Evolutionary conservation across 2,329 filamentous ascomycete species (phyloP).

Genomic region (Knufia fluminis): DNA sequence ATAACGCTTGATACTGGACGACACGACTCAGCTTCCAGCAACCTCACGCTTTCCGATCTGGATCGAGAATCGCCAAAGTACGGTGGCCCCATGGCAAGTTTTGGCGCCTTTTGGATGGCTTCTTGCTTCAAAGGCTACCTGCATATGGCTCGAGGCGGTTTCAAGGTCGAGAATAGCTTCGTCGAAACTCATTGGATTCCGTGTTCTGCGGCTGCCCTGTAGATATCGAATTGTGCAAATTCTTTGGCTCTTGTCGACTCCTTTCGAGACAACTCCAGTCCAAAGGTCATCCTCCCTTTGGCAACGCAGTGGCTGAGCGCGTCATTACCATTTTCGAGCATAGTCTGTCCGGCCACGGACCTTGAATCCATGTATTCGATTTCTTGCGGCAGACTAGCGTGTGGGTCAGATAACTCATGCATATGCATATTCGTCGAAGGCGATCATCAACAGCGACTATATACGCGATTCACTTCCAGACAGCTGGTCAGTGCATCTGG

Average conservation of each 20-base stretch:
- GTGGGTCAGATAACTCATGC: constrained; percentile 1
- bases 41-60: background rate
- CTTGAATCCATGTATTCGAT: constrained; percentile 10
- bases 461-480: background rate
- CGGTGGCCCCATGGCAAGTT: constrained; percentile 16
- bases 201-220: constrained; percentile 19
- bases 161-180: constrained; percentile 18
- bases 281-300: constrained; percentile 16
- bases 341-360: constrained; percentile 5
- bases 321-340: constrained; percentile 19
- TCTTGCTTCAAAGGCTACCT: constrained; percentile 18
- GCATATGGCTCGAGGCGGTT: constrained; percentile 21
- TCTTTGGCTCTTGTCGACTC: constrained; percentile 19
- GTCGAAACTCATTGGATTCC: constrained; percentile 19
- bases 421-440: constrained; percentile 5
- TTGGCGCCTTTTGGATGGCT: constrained; percentile 11
- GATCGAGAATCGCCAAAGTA: constrained; percentile 4
- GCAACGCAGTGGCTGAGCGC: constrained; percentile 16
- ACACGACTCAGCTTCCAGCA: background rate
- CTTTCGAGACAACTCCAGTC: constrained; percentile 18
- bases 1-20: background rate
- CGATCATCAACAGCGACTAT: constrained; percentile 7
- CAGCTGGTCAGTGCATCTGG: background rate
- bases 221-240: constrained; percentile 17
- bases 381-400: constrained; percentile 2